A percentile compares a stretch with the other conserved stretches of the same genome.
Conservation (phyloP, 352 stramenopile species). For the Globisporangium mamillatum region DNA sequence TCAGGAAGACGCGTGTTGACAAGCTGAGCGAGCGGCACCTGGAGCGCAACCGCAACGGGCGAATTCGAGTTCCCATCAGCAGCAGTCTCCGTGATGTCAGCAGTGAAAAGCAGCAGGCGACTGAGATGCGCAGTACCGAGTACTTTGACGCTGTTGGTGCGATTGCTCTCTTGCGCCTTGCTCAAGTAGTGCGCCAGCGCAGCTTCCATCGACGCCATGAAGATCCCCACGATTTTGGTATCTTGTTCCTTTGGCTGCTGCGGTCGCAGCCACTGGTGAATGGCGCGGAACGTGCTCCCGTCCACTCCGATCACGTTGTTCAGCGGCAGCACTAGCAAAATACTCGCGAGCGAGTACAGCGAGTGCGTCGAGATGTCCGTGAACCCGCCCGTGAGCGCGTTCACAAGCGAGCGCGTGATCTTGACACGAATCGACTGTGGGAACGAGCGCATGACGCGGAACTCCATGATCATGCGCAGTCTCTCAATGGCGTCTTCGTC, state of each 20-base stretch:
- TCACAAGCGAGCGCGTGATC: conserved; percentile 42
- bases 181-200: conserved; percentile 23
- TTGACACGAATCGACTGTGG: conserved; percentile 56
- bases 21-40: conserved; percentile 7
- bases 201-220: conserved; percentile 14
- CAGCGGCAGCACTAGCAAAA: conserved; percentile 53
- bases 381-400: conserved; percentile 60
- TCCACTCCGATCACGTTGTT: conserved; percentile 27
- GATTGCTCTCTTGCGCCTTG: background rate
- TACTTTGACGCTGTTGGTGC: background rate
- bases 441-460: conserved; percentile 77
- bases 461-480: conserved; percentile 67
- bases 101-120: conserved; percentile 45
- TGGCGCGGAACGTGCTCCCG: conserved; percentile 25
- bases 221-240: background rate
- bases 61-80: conserved; percentile 2
- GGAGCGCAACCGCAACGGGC: conserved; percentile 5
- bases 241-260: background rate
- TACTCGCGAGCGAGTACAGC: conserved; percentile 39
- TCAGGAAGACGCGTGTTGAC: conserved; percentile 9
- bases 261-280: conserved; percentile 32
- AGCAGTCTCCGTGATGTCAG: conserved; percentile 17
- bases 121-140: conserved; percentile 35
- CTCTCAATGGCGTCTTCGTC: conserved; percentile 37
- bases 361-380: conserved; percentile 29